Evolutionary conservation across 176 grass and related monocot genomes (phyloP).

Genomic region (Eleusine coracana): DNA sequence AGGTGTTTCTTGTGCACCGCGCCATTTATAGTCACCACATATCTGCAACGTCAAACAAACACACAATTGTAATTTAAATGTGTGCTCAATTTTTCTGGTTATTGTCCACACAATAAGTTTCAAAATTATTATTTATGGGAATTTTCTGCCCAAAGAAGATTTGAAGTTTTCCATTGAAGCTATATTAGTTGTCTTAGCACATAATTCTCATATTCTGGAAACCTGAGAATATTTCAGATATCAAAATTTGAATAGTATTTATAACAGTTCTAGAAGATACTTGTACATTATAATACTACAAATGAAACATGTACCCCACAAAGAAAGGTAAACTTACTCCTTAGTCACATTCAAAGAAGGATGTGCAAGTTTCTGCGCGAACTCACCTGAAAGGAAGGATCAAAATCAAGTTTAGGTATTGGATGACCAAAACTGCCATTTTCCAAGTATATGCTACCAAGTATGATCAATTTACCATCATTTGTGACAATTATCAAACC

Average conservation of each 20-base stretch:
- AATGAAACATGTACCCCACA: not conserved
- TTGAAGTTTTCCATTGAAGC: not conserved
- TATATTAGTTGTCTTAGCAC: not conserved
- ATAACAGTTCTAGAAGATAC: not conserved
- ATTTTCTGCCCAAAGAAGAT: not conserved
- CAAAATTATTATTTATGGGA: not conserved
- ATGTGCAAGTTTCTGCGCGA: slow-evolving; percentile 87
- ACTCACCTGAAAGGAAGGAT: slow-evolving; percentile 66
- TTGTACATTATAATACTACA: slow-evolving; percentile 26
- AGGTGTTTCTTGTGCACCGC: slow-evolving; percentile 74
- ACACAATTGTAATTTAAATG: slow-evolving; percentile 32
- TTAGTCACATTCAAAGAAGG: slow-evolving; percentile 91
- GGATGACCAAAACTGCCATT: not conserved
- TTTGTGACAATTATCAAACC: slow-evolving; percentile 97
- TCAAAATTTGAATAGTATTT: not conserved
- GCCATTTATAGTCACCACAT: slow-evolving; percentile 84
- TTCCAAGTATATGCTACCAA: slow-evolving; percentile 19
- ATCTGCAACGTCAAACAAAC: slow-evolving; percentile 62
- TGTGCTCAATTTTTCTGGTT: not conserved
- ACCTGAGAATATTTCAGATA: not conserved
- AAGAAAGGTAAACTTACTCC: slow-evolving; percentile 62
- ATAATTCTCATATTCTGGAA: slow-evolving; percentile 8
- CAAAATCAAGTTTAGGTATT: slow-evolving; percentile 37
- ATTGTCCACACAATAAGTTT: slow-evolving; percentile 13
- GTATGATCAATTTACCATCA: slow-evolving; percentile 62